Evolutionary conservation across 345 rosid genomes (phyloP), one percentile per base, ranked within the genome.

Genomic region (Boechera stricta): DNA sequence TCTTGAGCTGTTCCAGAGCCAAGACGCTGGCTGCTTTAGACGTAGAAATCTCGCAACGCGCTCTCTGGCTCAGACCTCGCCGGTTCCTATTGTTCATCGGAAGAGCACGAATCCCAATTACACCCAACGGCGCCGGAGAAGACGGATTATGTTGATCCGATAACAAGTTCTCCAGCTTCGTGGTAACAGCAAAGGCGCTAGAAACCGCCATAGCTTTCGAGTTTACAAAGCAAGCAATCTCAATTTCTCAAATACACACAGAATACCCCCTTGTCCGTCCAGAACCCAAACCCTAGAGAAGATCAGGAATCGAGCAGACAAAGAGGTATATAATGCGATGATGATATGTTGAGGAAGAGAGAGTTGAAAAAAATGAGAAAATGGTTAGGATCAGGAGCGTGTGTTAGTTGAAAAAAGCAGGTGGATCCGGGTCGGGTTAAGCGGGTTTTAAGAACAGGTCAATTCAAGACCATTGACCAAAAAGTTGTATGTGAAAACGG

Each of bases 1-100:
- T 64, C 62, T 87, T 89, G 80, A 89, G 91, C 78, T 75, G 94
- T 64, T 87, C 88, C 5, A 89, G 88, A 80, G 91, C 94, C 16
- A 86, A 82, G 80, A 81, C 42, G 68, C 79, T 74, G 42, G 87
- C 57, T 61, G 83, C 74, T 32, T 84, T 83, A n/a, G 83, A 64
- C 2, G 74, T n/a, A 42, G 83, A 73, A 49, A 80, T 55, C 56
- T 85, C 88, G 57, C 88, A 85, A 65, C 85, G 79, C 10, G 82
- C 80, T 54, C 47, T 79, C 75, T 75, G 85, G 59, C 47, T 72
- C 65, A 73, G 12, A 69, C 64, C 53, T 32, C 73, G 79, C 54
- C 73, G 75, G 13, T 16, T 44, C 6, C 49, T 44, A 44, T 74
- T 72, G 69, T 71, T 80, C 68, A 75, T 85, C 42, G 75, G 77